phyloP scores from a whole-genome alignment of 2,329 filamentous ascomycete genomes.

The Achaetomium macrosporum region DNA sequence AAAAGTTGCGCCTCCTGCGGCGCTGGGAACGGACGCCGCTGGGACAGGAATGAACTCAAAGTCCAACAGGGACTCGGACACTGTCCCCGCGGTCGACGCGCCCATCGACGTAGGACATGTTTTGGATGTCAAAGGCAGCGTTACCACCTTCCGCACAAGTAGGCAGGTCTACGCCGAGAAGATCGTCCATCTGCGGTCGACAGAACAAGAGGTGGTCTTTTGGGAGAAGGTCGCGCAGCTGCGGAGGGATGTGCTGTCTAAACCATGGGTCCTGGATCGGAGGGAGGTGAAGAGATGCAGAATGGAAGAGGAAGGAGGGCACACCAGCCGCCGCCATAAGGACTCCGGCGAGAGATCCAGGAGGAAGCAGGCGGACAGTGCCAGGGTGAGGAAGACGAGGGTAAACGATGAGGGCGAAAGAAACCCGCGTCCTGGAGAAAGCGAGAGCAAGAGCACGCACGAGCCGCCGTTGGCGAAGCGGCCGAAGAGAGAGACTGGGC shows the following conservation, averaged over 20 bases:
- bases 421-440: background rate
- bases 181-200: constrained; percentile 43
- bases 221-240: constrained; percentile 53
- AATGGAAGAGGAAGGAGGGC: constrained; percentile 37
- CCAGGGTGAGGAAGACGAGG: background rate
- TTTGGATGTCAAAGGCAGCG: constrained; percentile 51
- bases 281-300: constrained; percentile 46
- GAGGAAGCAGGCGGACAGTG: constrained; percentile 10
- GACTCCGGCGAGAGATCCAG: background rate
- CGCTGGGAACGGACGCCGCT: background rate
- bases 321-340: constrained; percentile 14
- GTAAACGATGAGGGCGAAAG: background rate
- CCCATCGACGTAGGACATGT: constrained; percentile 47
- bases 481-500: constrained; percentile 11
- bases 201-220: constrained; percentile 51
- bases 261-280: constrained; percentile 49
- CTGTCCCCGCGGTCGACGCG: constrained; percentile 17
- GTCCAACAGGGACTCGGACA: background rate
- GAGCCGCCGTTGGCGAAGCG: background rate
- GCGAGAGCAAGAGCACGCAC: background rate
- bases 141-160: constrained; percentile 42
- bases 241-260: constrained; percentile 42
- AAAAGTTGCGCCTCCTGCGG: constrained; percentile 1
- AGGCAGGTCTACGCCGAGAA: constrained; percentile 50
- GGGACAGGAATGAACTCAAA: constrained; percentile 1